Evolutionary conservation across 192 early-diverging fungal species (phyloP).

Genomic region (Linnemannia hyalina): DNA sequence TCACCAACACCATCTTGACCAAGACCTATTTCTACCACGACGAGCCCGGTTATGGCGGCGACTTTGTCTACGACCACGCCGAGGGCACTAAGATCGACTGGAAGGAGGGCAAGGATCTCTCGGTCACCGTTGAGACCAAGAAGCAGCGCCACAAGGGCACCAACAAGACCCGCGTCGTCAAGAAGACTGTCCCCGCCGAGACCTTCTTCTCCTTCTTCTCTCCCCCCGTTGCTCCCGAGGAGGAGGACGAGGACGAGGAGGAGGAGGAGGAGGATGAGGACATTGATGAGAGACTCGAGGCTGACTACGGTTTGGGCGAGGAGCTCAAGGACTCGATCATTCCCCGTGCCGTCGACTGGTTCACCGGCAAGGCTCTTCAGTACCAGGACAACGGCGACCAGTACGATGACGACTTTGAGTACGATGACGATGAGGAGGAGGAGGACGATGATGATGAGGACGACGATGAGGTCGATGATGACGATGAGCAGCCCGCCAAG

Average conservation of each 20-base stretch:
- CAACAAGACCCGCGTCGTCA: slow-evolving; percentile 98
- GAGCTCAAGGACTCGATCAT: slow-evolving; percentile 99
- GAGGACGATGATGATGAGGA: slow-evolving; percentile 78
- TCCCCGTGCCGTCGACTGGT: slow-evolving; percentile 97
- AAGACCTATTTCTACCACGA: slow-evolving; percentile 97
- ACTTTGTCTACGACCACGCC: slow-evolving; percentile 93
- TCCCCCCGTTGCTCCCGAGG: slow-evolving; percentile 82
- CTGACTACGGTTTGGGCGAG: slow-evolving; percentile 97
- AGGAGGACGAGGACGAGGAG: slow-evolving; percentile 71
- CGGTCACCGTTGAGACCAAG: slow-evolving; percentile 94
- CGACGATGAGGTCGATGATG: slow-evolving; percentile 63
- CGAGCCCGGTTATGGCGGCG: slow-evolving; percentile 80
- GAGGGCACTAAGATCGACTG: slow-evolving; percentile 93
- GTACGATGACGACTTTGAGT: slow-evolving; percentile 70
- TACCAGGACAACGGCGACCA: slow-evolving; percentile 82
- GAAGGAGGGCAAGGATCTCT: slow-evolving; percentile 98
- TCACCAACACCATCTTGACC: slow-evolving; percentile 86
- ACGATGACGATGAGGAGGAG: slow-evolving; percentile 66
- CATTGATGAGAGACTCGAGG: slow-evolving; percentile 84
- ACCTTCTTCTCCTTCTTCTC: slow-evolving; percentile 99
- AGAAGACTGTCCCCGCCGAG: slow-evolving; percentile 95
- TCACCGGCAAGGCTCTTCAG: slow-evolving; percentile 96
- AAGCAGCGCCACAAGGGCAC: slow-evolving; percentile 99
- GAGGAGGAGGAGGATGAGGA: slow-evolving; percentile 82
- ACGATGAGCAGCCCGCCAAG: slow-evolving; percentile 64